Conservation (phyloP, 2,329 filamentous ascomycete genomes). For the Cladosporium velox region DNA sequence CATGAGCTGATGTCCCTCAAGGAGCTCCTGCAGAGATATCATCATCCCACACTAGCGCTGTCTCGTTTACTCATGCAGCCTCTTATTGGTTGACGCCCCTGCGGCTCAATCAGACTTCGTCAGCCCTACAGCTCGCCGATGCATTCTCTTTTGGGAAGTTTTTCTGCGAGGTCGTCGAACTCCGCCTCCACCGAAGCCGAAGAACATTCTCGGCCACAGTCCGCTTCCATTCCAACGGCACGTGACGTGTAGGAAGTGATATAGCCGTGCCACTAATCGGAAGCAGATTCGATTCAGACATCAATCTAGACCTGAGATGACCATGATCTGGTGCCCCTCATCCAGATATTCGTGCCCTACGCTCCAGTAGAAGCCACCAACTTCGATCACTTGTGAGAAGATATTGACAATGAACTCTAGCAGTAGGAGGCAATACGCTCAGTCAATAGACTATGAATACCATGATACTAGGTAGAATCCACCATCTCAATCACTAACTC, state of each 20-base stretch:
- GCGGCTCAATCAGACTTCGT: conserved; percentile 19
- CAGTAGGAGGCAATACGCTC: not conserved
- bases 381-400: not conserved
- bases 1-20: not conserved
- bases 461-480: not conserved
- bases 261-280: not conserved
- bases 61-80: conserved; percentile 13
- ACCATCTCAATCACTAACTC: not conserved
- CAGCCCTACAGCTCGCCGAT: conserved; percentile 5
- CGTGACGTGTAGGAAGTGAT: not conserved
- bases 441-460: not conserved
- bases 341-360: not conserved
- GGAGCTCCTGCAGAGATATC: conserved; percentile 3
- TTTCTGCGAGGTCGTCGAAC: not conserved
- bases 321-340: not conserved
- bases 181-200: not conserved
- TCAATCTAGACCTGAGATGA: not conserved
- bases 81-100: conserved; percentile 1
- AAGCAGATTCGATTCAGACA: not conserved
- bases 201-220: not conserved
- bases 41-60: not conserved
- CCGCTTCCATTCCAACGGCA: not conserved
- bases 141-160: not conserved
- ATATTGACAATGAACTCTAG: not conserved
- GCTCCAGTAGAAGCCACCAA: too few species aligned